Conservation (phyloP, 2,329 filamentous ascomycete genomes). For the Metarhizium anisopliae region DNA sequence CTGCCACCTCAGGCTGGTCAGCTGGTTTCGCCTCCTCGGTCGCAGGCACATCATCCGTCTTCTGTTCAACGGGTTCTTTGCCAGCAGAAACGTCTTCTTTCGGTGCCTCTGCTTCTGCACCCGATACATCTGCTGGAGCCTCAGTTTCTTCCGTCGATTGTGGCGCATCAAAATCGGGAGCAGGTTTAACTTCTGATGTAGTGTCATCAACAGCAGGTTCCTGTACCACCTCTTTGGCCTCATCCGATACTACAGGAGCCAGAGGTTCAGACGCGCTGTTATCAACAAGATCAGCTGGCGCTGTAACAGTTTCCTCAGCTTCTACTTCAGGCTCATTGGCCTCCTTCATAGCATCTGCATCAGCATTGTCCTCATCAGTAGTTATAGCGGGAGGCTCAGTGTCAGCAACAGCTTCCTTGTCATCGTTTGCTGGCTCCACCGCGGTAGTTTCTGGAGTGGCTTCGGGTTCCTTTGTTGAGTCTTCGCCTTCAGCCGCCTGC, state of each 20-base stretch:
- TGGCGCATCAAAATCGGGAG: background rate
- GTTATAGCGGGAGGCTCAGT: background rate
- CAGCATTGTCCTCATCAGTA: background rate
- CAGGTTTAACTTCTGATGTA: background rate
- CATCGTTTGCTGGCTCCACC: background rate
- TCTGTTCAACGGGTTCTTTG: background rate
- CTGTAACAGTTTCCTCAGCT: background rate
- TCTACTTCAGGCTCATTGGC: background rate
- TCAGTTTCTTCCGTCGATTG: background rate
- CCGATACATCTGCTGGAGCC: constrained; percentile 2
- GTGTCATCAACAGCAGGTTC: background rate
- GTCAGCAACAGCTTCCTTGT: background rate
- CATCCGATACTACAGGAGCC: background rate
- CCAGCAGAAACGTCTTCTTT: constrained; percentile 1
- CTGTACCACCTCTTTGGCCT: background rate
- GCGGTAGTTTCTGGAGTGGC: background rate
- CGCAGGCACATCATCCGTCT: background rate
- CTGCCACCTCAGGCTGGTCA: background rate
- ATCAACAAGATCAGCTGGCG: background rate
- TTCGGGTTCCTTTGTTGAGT: background rate
- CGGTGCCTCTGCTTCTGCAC: constrained; percentile 1
- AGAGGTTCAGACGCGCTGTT: background rate
- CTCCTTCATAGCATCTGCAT: background rate
- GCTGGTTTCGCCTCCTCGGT: constrained; percentile 1
- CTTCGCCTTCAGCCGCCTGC: background rate